Evolutionary conservation across 2,329 filamentous ascomycete genomes (phyloP).

Genomic region (Trichoderma gracile): DNA sequence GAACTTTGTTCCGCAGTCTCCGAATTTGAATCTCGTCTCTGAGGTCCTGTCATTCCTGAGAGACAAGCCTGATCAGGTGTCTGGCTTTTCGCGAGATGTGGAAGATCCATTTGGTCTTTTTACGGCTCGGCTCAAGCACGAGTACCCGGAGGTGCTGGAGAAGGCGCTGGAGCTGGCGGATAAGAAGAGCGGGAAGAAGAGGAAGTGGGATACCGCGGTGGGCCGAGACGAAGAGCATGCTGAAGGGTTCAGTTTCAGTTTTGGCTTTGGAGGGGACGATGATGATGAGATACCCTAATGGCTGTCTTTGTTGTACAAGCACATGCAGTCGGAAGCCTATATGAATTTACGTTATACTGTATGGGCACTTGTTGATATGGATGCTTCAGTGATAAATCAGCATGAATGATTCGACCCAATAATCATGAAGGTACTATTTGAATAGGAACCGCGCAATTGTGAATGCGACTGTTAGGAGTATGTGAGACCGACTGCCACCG

Average conservation of each 20-base stretch:
- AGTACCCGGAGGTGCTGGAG: slow-evolving; percentile 67
- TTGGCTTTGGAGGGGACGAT: slow-evolving; percentile 52
- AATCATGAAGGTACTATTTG: too few relatives aligned
- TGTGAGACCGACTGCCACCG: too few relatives aligned
- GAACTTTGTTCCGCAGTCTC: slow-evolving; percentile 81
- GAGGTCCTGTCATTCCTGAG: slow-evolving; percentile 78
- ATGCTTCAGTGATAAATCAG: neutral
- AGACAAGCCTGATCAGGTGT: slow-evolving; percentile 82
- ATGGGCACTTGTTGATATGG: neutral
- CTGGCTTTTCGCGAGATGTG: slow-evolving; percentile 75
- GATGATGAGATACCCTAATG: slow-evolving; percentile 46
- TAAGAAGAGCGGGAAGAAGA: slow-evolving; percentile 66
- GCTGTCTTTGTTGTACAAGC: neutral
- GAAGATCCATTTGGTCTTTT: slow-evolving; percentile 75
- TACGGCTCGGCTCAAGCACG: slow-evolving; percentile 62
- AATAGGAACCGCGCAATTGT: too few relatives aligned
- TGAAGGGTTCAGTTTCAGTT: slow-evolving; percentile 45
- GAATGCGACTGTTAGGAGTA: too few relatives aligned
- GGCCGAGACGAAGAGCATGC: slow-evolving; percentile 38
- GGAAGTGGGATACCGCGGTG: slow-evolving; percentile 83
- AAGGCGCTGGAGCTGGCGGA: slow-evolving; percentile 66
- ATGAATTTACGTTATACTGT: neutral
- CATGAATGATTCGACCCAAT: neutral
- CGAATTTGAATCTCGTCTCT: slow-evolving; percentile 57
- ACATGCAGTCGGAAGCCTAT: neutral